phyloP scores from a whole-genome alignment of 2,329 filamentous ascomycete genomes.

The Blumeria hordei region DNA sequence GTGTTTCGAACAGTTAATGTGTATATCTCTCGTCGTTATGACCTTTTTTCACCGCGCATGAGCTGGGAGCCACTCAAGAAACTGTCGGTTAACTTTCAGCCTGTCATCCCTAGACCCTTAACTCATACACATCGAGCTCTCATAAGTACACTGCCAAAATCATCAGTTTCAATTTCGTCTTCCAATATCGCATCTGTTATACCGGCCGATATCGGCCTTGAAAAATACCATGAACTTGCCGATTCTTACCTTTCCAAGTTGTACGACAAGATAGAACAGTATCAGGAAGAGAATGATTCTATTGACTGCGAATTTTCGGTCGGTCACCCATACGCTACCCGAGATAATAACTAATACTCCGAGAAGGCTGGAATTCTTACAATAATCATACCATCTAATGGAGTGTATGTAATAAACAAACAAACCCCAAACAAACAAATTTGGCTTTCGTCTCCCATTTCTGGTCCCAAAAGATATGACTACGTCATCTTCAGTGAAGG shows the following conservation, averaged over 20 bases:
- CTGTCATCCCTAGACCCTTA: background rate
- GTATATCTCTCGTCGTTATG: too few relatives aligned
- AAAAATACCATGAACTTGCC: conserved; percentile 53
- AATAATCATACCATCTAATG: conserved; percentile 40
- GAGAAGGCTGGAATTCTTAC: conserved; percentile 63
- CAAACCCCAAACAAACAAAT: conserved; percentile 95
- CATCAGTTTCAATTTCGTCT: conserved; percentile 21
- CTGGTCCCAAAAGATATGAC: conserved; percentile 83
- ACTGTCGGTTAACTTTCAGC: background rate
- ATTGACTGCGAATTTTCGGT: conserved; percentile 81
- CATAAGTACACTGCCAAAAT: conserved; percentile 35
- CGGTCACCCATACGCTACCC: conserved; percentile 16
- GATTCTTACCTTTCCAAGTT: conserved; percentile 46
- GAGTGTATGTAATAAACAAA: conserved; percentile 91
- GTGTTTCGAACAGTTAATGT: too few relatives aligned
- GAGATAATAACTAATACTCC: background rate
- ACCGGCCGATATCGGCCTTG: conserved; percentile 40
- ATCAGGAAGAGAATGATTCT: conserved; percentile 49
- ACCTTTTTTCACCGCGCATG: too few relatives aligned
- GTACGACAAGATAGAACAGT: conserved; percentile 38
- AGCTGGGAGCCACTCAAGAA: too few relatives aligned
- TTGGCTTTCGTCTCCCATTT: conserved; percentile 80
- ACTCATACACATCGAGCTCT: conserved; percentile 12
- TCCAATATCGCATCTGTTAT: conserved; percentile 9
- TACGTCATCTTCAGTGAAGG: conserved; percentile 55